phyloP scores from a whole-genome alignment of 139 green algal species.

The Chlorella vulgaris region DNA sequence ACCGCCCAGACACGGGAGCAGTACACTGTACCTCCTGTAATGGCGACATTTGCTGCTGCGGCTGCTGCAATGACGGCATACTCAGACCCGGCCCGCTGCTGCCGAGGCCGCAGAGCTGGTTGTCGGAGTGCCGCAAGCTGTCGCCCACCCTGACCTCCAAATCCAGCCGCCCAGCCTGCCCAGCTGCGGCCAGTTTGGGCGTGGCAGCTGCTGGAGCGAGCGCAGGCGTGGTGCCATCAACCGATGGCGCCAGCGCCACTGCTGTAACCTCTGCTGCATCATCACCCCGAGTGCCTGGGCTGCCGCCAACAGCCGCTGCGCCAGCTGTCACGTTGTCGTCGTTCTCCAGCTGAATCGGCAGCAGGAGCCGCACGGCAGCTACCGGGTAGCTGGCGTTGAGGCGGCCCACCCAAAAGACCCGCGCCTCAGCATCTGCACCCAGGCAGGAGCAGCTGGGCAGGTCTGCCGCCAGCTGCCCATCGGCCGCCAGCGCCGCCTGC shows the following conservation, averaged over 20 bases:
- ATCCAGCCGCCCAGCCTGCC: neutral
- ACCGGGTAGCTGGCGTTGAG: slow-evolving; percentile 21
- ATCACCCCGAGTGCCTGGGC: neutral
- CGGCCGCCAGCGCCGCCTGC: slow-evolving; percentile 21
- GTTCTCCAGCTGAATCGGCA: neutral
- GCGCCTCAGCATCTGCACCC: slow-evolving; percentile 7
- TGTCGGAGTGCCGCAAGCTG: slow-evolving; percentile 1
- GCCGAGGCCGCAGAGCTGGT: neutral
- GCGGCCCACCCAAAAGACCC: slow-evolving; percentile 22
- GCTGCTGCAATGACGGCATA: too few species aligned
- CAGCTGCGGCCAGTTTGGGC: neutral
- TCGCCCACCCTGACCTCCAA: slow-evolving; percentile 29
- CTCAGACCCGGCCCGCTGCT: too few species aligned
- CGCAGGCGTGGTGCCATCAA: neutral
- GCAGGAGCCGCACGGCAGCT: slow-evolving; percentile 21
- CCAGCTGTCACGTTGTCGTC: neutral
- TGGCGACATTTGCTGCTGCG: neutral
- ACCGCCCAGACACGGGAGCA: neutral
- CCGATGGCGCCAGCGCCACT: neutral
- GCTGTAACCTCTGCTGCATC: neutral
- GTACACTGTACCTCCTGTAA: neutral
- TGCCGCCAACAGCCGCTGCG: neutral
- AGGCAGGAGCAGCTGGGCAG: slow-evolving; percentile 21
- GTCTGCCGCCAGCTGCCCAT: neutral
- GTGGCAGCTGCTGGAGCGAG: neutral